Evolutionary conservation across 2,329 filamentous ascomycete genomes (phyloP).

Genomic region (Lojkania enalia): DNA sequence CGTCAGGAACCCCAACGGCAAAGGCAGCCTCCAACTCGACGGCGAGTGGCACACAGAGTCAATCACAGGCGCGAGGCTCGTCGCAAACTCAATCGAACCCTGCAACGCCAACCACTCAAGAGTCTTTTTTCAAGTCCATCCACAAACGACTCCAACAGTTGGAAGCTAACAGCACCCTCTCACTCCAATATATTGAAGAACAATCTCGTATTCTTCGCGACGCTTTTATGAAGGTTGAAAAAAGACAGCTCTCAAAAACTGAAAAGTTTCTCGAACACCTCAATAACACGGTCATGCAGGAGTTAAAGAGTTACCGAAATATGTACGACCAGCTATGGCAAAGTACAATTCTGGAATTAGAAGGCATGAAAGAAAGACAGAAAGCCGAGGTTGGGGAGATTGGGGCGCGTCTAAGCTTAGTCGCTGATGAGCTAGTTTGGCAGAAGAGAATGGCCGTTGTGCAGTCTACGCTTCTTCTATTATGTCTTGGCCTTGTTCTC

Average conservation of each 20-base stretch:
- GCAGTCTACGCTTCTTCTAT: slow-evolving; percentile 82
- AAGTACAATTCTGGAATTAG: slow-evolving; percentile 87
- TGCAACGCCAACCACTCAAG: slow-evolving; percentile 82
- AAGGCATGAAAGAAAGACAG: slow-evolving; percentile 83
- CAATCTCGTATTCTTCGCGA: slow-evolving; percentile 90
- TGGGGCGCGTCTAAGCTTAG: slow-evolving; percentile 75
- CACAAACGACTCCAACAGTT: slow-evolving; percentile 90
- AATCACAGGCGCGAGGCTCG: slow-evolving; percentile 28
- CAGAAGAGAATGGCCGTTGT: slow-evolving; percentile 91
- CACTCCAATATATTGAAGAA: slow-evolving; percentile 93
- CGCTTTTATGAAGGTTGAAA: slow-evolving; percentile 83
- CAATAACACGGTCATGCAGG: slow-evolving; percentile 83
- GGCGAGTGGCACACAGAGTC: slow-evolving; percentile 17
- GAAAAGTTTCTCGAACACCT: slow-evolving; percentile 78
- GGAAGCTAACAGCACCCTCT: slow-evolving; percentile 89
- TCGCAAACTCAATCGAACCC: slow-evolving; percentile 53
- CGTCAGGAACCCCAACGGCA: slow-evolving; percentile 13
- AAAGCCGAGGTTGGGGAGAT: slow-evolving; percentile 83
- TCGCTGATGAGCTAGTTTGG: slow-evolving; percentile 87
- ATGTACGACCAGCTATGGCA: slow-evolving; percentile 98
- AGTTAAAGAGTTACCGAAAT: slow-evolving; percentile 61
- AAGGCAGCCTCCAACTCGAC: slow-evolving; percentile 25
- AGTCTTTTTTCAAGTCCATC: slow-evolving; percentile 96
- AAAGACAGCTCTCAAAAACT: slow-evolving; percentile 82
- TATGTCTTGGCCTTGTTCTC: slow-evolving; percentile 84